Evolutionary conservation across 257 asterid genomes (phyloP), one percentile per base, ranked within the genome.

Genomic region (Solanum acaule): DNA sequence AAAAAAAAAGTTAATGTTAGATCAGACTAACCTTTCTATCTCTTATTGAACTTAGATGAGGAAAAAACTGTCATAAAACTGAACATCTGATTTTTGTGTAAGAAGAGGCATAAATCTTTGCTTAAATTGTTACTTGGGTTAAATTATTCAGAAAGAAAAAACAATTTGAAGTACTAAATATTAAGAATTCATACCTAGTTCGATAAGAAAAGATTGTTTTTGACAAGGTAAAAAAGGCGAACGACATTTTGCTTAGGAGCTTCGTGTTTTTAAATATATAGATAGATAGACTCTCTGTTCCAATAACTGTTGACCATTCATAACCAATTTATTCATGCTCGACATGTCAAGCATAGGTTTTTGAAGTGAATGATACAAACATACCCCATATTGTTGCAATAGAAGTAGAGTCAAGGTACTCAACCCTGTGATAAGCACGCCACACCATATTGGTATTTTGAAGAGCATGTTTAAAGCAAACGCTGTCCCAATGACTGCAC

Each of bases 321-420:
- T 6, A 83, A 56, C 35, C 86, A 25, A 27, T 31, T 83, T 29
- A 46, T 37, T 49, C 86, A 44, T 46, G 56, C 38, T 2, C 29
- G 11, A 42, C 70, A 82, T n/a, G 20, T 72, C 49, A 35, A 35
- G 29, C 68, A 81, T 46, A 33, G 70, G 70, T 27, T 46, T 46
- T 81, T 10, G 2, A 29, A 46, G 42, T 31, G 86, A 46, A 72
- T 44, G 52, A 70, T 86, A 44, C 56, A 38, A 40, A 40, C 87
- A 59, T 95, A 97, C 99, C 99, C 99, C 99, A 56, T 97, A 97
- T 89, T 96, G 99, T 92, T 97, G 99, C 88, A 97, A 88, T 86
- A 95, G 86, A 89, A 97, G 92, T 88, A 96, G 96, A 87, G 92
- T 85, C 92, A 97, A 91, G 76, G 99, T 97, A 90, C 99, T 97